phyloP scores from a whole-genome alignment of 2,329 filamentous ascomycete species.

The Penicillium paneum region DNA sequence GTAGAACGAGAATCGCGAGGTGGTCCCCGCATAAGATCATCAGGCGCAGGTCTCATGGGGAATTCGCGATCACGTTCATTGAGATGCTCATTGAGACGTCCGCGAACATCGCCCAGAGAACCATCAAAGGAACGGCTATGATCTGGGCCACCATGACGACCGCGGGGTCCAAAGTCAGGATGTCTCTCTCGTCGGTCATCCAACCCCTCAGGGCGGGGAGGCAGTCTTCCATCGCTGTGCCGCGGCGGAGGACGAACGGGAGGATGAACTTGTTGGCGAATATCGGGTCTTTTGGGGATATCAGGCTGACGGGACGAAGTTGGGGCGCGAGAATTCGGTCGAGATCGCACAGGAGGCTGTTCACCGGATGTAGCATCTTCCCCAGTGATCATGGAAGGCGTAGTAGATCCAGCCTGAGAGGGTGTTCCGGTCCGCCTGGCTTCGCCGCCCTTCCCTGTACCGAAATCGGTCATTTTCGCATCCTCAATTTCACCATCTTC shows the following conservation, averaged over 20 bases:
- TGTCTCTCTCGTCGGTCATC: conserved; percentile 42
- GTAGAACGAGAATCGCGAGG: conserved; percentile 34
- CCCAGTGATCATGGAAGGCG: conserved; percentile 6
- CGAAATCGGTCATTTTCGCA: conserved; percentile 41
- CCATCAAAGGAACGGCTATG: conserved; percentile 38
- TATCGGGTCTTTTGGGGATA: conserved; percentile 40
- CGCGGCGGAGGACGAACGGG: conserved; percentile 37
- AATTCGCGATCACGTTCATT: conserved; percentile 38
- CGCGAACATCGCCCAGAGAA: conserved; percentile 30
- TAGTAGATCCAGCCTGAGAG: conserved; percentile 11
- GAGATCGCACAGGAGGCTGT: conserved; percentile 22
- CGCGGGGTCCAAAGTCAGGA: conserved; percentile 35
- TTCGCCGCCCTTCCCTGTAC: conserved; percentile 19
- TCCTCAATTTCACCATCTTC: conserved; percentile 49
- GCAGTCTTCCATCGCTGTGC: conserved; percentile 37
- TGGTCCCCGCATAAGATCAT: conserved; percentile 41
- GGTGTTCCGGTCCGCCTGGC: conserved; percentile 6
- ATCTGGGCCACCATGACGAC: conserved; percentile 38
- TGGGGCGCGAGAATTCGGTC: conserved; percentile 26
- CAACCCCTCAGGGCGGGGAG: conserved; percentile 39
- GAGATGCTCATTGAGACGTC: conserved; percentile 33
- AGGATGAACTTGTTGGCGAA: conserved; percentile 36
- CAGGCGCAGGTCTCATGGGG: conserved; percentile 29
- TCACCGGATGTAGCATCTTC: conserved; percentile 10
- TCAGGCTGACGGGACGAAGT: conserved; percentile 31